Conservation (phyloP, 2,329 filamentous ascomycete species). For the Apiospora malaysiana region DNA sequence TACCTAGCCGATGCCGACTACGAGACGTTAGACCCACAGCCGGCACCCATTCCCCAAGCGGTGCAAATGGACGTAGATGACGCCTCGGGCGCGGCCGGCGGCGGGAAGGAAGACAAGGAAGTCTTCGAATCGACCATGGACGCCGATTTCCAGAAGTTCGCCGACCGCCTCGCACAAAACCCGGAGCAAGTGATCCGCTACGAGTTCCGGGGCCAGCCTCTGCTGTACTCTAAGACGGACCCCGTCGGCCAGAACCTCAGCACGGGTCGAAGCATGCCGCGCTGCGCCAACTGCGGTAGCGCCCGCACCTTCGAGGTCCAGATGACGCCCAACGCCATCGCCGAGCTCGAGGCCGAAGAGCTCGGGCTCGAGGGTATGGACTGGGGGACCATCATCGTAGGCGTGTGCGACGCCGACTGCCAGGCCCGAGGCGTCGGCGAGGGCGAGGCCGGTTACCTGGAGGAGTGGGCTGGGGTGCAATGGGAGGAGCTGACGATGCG, state of each 20-base stretch:
- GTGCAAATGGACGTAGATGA: slow-evolving; percentile 55
- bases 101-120: slow-evolving; percentile 68
- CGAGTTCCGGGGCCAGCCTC: slow-evolving; percentile 73
- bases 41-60: slow-evolving; percentile 55
- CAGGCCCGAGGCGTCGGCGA: slow-evolving; percentile 60
- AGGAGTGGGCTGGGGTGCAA: slow-evolving; percentile 98
- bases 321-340: slow-evolving; percentile 88
- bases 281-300: slow-evolving; percentile 77
- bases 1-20: slow-evolving; percentile 89
- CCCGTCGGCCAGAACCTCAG: slow-evolving; percentile 69
- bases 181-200: slow-evolving; percentile 84
- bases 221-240: slow-evolving; percentile 84
- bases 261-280: slow-evolving; percentile 59
- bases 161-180: slow-evolving; percentile 78
- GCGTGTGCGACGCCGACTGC: slow-evolving; percentile 84
- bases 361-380: slow-evolving; percentile 87
- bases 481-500: slow-evolving; percentile 77
- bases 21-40: slow-evolving; percentile 76
- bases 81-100: slow-evolving; percentile 39
- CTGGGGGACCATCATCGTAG: slow-evolving; percentile 92
- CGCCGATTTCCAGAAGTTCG: slow-evolving; percentile 79
- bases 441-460: slow-evolving; percentile 77
- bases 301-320: slow-evolving; percentile 88
- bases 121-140: slow-evolving; percentile 79
- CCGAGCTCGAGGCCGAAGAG: slow-evolving; percentile 82